Conservation (phyloP, 805 yeast genomes). For the Wickerhamiella australiensis region DNA sequence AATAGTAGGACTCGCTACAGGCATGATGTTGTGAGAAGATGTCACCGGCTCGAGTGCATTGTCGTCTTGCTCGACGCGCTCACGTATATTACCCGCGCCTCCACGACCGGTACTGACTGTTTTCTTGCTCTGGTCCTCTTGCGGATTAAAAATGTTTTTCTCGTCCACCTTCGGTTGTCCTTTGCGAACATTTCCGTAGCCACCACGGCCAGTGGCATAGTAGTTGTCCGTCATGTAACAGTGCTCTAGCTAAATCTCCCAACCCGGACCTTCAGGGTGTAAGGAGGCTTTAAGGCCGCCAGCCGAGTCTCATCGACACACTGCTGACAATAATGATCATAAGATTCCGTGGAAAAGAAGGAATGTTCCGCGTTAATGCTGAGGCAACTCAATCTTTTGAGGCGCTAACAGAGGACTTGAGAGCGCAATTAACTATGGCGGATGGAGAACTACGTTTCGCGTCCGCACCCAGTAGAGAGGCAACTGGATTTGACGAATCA, state of each 20-base stretch:
- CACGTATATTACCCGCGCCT: slow-evolving; percentile 65
- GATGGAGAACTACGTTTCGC: slow-evolving; percentile 31
- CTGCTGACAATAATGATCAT: slow-evolving; percentile 36
- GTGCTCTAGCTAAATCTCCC: neutral
- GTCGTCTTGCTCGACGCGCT: slow-evolving; percentile 40
- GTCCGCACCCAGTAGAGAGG: slow-evolving; percentile 33
- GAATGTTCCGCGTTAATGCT: slow-evolving; percentile 57
- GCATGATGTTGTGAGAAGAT: slow-evolving; percentile 37
- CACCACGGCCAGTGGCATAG: slow-evolving; percentile 69
- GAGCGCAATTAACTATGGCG: slow-evolving; percentile 27
- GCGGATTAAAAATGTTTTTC: slow-evolving; percentile 41
- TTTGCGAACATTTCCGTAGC: slow-evolving; percentile 55
- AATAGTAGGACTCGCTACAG: slow-evolving; percentile 29
- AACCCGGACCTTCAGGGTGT: neutral
- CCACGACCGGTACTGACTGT: slow-evolving; percentile 56
- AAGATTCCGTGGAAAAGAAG: slow-evolving; percentile 75
- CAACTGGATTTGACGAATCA: slow-evolving; percentile 31
- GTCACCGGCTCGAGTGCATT: slow-evolving; percentile 59
- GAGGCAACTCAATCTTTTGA: slow-evolving; percentile 37
- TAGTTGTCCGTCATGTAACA: slow-evolving; percentile 6
- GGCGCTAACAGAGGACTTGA: slow-evolving; percentile 30
- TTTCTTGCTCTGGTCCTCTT: neutral
- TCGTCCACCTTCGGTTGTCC: slow-evolving; percentile 37
- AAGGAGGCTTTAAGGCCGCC: neutral
- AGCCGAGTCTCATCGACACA: neutral